A percentile compares a stretch with the other conserved stretches of the same genome.
These are phyloP conservation scores for Sporothrix curviconia DNA, from an alignment of 2,329 filamentous ascomycete genomes.

Conservation along the genomic window DNA sequence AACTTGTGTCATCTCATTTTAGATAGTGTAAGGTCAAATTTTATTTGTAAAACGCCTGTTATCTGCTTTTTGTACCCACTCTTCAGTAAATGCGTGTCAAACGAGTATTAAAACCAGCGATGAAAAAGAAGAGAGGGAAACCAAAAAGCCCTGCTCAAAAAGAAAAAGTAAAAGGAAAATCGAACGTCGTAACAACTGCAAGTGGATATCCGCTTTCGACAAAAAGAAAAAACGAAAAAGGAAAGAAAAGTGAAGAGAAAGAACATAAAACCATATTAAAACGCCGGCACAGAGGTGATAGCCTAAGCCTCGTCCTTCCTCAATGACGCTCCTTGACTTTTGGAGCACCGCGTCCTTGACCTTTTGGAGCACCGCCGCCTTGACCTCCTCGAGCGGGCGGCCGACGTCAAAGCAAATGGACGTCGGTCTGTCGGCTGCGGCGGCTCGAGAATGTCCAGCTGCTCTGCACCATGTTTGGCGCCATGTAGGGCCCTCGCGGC, in stretches of 20 bases:
- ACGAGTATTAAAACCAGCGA: background rate
- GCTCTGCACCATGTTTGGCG: constrained; percentile 91
- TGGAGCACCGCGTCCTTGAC: constrained; percentile 56
- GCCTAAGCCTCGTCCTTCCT: background rate
- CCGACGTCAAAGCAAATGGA: constrained; percentile 65
- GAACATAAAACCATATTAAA: background rate
- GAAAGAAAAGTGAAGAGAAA: background rate
- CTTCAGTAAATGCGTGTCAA: background rate
- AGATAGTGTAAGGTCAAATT: too few relatives aligned
- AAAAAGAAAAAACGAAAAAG: background rate
- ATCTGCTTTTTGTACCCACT: background rate
- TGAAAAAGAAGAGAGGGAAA: background rate
- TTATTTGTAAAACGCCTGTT: constrained; percentile 1
- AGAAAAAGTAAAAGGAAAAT: background rate
- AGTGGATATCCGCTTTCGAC: constrained; percentile 6
- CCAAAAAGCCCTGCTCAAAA: background rate
- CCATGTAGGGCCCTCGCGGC: constrained; percentile 84
- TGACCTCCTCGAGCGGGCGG: constrained; percentile 51
- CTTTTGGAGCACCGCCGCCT: constrained; percentile 50
- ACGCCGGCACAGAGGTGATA: too few relatives aligned
- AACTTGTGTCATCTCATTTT: too few relatives aligned
- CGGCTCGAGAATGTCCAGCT: constrained; percentile 81
- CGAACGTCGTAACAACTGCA: background rate
- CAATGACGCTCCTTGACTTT: constrained; percentile 39
- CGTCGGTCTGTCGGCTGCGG: constrained; percentile 62